These are phyloP conservation scores for Ilex paraguariensis DNA, from an alignment of 305 asterid genomes.

Conservation along the genomic window DNA sequence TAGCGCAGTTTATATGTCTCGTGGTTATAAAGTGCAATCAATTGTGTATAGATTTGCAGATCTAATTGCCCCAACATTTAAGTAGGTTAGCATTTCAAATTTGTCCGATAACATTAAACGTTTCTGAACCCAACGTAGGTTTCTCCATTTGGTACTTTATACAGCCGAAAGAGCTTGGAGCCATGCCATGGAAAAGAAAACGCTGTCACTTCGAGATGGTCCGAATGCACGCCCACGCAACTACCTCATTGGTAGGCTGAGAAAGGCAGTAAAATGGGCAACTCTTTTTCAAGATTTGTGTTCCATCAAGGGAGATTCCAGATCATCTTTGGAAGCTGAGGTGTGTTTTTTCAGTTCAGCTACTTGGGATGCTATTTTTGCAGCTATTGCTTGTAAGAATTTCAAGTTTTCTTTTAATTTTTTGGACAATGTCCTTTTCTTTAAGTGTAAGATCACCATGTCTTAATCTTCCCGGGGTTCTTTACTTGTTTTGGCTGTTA, in stretches of 20 bases:
- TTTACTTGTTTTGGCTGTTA: too few species aligned
- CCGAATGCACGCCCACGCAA: slow-evolving; percentile 89
- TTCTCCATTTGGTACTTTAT: slow-evolving; percentile 83
- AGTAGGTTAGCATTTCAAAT: neutral
- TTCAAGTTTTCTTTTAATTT: too few species aligned
- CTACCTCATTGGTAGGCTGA: slow-evolving; percentile 89
- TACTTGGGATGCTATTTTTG: neutral
- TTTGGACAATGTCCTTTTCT: too few species aligned
- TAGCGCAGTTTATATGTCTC: too few species aligned
- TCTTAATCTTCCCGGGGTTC: too few species aligned
- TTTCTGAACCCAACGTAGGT: slow-evolving; percentile 39
- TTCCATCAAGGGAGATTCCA: slow-evolving; percentile 78
- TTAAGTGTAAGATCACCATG: too few species aligned
- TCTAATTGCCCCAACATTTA: too few species aligned
- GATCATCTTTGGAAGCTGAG: slow-evolving; percentile 97
- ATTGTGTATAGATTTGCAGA: too few species aligned
- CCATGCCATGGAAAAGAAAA: slow-evolving; percentile 99
- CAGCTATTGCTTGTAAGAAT: too few species aligned
- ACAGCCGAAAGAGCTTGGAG: slow-evolving; percentile 99
- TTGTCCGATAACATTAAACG: neutral
- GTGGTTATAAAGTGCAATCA: too few species aligned
- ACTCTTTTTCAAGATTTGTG: slow-evolving; percentile 76
- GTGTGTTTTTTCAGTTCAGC: slow-evolving; percentile 25
- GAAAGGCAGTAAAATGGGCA: slow-evolving; percentile 96
- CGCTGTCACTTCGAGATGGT: slow-evolving; percentile 62